Evolutionary conservation across 2,329 filamentous ascomycete genomes (phyloP), one percentile per base, ranked within the genome.

Genomic region (Cercospora brassicicola): DNA sequence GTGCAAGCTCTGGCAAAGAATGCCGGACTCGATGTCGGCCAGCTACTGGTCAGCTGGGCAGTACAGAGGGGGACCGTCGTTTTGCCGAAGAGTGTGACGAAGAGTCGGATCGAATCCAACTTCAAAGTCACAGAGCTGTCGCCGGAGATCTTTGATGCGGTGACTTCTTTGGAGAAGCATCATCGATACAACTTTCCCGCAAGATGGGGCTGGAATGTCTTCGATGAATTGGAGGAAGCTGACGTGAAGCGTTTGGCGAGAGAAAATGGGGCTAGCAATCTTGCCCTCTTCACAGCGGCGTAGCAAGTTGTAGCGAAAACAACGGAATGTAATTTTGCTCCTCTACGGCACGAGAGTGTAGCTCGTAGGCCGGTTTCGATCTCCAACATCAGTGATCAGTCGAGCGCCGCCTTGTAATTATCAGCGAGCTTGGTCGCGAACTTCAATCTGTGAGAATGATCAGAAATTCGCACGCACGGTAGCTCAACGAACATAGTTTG

Each of bases 1-100:
- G 81, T 89, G 62, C 84, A 88, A 79, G 81, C 90, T 62, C 86
- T 91, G n/a, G 85, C 89, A 78, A 88, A 88, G 81, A 86, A 87
- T 74, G 82, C 86, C 48, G 84, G 86, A 23, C 85, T 84, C 74
- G 83, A 89, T 26, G 84, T 84, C 2, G 85, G 84, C 0, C 82
- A 85, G 69, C 73, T 88, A 5, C 77, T 88, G 9, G 82, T 87
- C 68, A 83, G 82, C 55, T 87, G 85, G 85, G 83, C 81, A n/a
- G 79, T 87, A 7, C 84, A 87, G 74, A 79, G 85, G 23, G 85
- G 85, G 1, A 84, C 82, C 0, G 80, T 84, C 7, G 85, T 86
- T 7, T 75, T 88, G 45, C 84, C 85, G 15, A 87, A 88, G 78
- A 84, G 82, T 60, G 84, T 86, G 2, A 87, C 84, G 0, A 80